A percentile compares a stretch with the other conserved stretches of the same genome.
These are phyloP conservation scores for Paramecium tetraurelia DNA, from an alignment of 73 alveolate genomes.

Conservation along the genomic window DNA sequence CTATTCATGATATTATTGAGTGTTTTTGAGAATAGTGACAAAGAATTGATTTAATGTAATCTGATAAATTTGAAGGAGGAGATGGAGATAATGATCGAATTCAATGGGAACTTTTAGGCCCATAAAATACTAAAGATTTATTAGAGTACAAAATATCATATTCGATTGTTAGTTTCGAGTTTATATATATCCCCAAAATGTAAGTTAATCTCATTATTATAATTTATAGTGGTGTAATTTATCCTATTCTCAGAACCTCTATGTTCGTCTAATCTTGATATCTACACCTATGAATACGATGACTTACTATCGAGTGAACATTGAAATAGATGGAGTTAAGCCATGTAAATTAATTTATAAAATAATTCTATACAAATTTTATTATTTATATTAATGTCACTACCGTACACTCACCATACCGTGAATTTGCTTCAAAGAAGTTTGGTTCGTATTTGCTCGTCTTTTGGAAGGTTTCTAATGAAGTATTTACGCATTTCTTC, in stretches of 20 bases:
- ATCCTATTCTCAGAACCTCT: not conserved
- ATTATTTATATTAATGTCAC: not conserved
- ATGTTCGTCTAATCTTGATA: not conserved
- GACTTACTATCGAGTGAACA: not conserved
- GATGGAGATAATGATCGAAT: not conserved
- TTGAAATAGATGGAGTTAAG: not conserved
- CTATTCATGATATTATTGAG: not conserved
- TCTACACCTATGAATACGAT: not conserved
- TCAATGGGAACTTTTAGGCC: not conserved
- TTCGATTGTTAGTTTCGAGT: not conserved
- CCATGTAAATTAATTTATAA: not conserved
- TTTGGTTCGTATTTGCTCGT: not conserved
- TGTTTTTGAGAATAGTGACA: not conserved
- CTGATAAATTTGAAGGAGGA: not conserved
- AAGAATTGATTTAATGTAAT: not conserved
- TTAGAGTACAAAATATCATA: not conserved
- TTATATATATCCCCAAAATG: not conserved
- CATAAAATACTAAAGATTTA: not conserved
- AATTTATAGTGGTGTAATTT: not conserved
- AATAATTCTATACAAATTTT: not conserved
- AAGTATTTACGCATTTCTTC: slow-evolving; percentile 55
- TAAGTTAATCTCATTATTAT: not conserved
- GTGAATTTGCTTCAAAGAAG: slow-evolving; percentile 25
- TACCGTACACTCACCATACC: not conserved
- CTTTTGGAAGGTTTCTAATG: not conserved